Evolutionary conservation across 345 rosid species (phyloP).

Genomic region (Lumnitzera racemosa): DNA sequence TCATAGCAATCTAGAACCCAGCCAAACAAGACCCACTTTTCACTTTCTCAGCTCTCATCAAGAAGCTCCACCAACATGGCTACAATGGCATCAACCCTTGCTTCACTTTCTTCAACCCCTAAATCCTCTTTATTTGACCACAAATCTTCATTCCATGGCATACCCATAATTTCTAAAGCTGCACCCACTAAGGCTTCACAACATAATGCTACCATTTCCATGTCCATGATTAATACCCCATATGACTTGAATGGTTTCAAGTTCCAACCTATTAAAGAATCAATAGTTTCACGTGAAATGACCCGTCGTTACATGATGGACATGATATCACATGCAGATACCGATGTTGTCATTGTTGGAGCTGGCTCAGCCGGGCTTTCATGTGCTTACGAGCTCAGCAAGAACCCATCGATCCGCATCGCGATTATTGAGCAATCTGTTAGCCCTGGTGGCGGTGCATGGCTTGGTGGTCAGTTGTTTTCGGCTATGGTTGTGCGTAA

Average conservation of each 20-base stretch:
- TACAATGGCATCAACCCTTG: conserved; percentile 19
- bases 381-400: conserved; percentile 40
- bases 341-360: conserved; percentile 14
- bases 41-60: neutral
- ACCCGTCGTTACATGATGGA: conserved; percentile 34
- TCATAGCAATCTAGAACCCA: neutral
- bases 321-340: conserved; percentile 29
- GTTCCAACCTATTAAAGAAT: conserved; percentile 32
- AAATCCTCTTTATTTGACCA: conserved; percentile 15
- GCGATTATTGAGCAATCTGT: conserved; percentile 31
- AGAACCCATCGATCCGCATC: conserved; percentile 18
- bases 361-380: conserved; percentile 28
- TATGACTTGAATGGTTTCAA: conserved; percentile 18
- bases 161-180: conserved; percentile 9
- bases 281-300: conserved; percentile 22
- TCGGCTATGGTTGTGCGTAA: conserved; percentile 22
- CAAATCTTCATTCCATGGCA: conserved; percentile 22
- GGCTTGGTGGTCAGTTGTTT: conserved; percentile 49
- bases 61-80: conserved; percentile 6
- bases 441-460: conserved; percentile 41
- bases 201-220: neutral
- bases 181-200: conserved; percentile 6
- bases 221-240: conserved; percentile 4
- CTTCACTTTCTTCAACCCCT: conserved; percentile 17
- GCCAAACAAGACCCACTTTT: neutral